These are phyloP conservation scores for Tulasnella calospora DNA, from an alignment of 768 basidiomycete species.

Conservation along the genomic window DNA sequence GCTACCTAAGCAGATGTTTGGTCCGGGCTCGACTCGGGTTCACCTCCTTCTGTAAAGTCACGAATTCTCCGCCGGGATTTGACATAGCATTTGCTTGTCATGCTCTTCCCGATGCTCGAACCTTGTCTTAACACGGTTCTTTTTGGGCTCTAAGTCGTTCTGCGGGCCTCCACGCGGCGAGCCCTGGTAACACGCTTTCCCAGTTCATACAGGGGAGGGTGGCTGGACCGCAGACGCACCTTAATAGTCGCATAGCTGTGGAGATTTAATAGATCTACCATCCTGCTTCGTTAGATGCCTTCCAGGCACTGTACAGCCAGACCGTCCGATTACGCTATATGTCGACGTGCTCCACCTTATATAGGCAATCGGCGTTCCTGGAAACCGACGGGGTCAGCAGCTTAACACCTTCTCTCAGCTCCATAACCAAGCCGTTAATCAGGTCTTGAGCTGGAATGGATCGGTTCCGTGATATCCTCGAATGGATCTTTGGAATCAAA, in stretches of 20 bases:
- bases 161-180: background rate
- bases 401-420: too few relatives aligned
- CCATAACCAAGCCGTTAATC: too few relatives aligned
- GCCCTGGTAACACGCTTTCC: background rate
- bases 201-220: background rate
- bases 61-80: background rate
- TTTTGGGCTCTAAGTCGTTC: background rate
- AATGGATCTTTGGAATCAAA: too few relatives aligned
- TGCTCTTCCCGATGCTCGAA: background rate
- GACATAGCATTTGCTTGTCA: background rate
- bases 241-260: background rate
- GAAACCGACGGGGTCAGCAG: too few relatives aligned
- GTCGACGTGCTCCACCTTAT: too few relatives aligned
- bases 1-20: background rate
- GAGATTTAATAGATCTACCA: too few relatives aligned
- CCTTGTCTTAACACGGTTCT: background rate
- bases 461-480: too few relatives aligned
- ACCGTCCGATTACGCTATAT: too few relatives aligned
- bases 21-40: background rate
- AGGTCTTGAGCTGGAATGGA: too few relatives aligned
- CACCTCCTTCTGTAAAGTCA: background rate
- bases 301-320: too few relatives aligned
- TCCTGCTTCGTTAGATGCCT: too few relatives aligned
- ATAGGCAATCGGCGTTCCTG: too few relatives aligned
- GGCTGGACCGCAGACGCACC: background rate